Base-by-base conservation (phyloP, 148 eudicot species). In the Vaccinium vitisidaea region DNA sequence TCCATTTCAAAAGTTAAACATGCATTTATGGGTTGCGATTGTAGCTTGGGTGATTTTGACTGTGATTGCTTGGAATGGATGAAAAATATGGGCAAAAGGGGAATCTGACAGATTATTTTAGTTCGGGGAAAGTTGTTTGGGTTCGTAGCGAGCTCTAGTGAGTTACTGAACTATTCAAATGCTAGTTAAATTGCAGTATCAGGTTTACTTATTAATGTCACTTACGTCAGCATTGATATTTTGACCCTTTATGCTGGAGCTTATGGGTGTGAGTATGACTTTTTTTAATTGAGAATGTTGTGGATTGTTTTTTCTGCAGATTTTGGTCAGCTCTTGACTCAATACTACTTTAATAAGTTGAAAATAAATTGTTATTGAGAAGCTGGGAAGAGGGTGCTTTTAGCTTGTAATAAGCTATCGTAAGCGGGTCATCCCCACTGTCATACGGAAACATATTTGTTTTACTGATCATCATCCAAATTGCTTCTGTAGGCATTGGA, bases 401-500 rank as follows among this genome's bases (percentile, higher is more conserved):
- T 65, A 23, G 30, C 71, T 23, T 65, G 30, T 10, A 10, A 23
- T 23, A 23, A 65, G 30, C 71, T 65, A 27, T 12, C 15, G 25
- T 65, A 65, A 65, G 14, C 71, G 1, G 30, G 30, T 65, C 70
- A n/a, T 50, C 54, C 59, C 59, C 80, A 32, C 0, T 76, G 6
- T 77, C 58, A 52, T 59, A 11, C 30, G 52, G 80, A 25, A 23
- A 77, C 30, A 3, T 19, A 52, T 76, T 21, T 5, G 15, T 23
- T 36, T 13, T 65, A 52, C 6, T 82, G 59, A 79, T 39, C 78
- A 3, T 67, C 1, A 49, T 78, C 11, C 55, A n/a, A 56, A 49
- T 61, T 77, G 30, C 74, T 39, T 76, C 2, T 53, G 76, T 56
- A 93, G 98, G 95, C 98, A 80, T 87, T 93, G 90, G 99, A 97